Evolutionary conservation across 208 protist genomes (phyloP).

Genomic region (Leishmania mexicana): DNA sequence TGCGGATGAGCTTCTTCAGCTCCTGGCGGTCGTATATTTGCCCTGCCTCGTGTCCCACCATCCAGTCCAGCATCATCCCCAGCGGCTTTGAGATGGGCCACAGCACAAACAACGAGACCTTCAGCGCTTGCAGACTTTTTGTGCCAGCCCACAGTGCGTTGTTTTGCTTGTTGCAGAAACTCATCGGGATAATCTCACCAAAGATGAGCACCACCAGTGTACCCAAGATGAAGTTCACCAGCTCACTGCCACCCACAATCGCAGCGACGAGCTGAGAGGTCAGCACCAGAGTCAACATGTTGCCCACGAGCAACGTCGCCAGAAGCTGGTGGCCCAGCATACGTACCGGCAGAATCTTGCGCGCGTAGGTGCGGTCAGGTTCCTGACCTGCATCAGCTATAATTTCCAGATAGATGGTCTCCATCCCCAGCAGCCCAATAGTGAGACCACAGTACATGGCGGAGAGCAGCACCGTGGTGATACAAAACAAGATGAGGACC

Average conservation of each 20-base stretch:
- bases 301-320: constrained; percentile 72
- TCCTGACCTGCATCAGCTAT: constrained; percentile 70
- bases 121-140: constrained; percentile 57
- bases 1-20: constrained; percentile 69
- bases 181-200: constrained; percentile 83
- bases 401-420: constrained; percentile 78
- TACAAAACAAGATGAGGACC: constrained; percentile 45
- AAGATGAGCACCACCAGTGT: constrained; percentile 76
- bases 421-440: constrained; percentile 82
- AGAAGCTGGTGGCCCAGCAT: constrained; percentile 76
- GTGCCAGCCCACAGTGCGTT: constrained; percentile 65
- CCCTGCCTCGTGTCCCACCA: constrained; percentile 71
- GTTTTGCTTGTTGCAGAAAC: constrained; percentile 73
- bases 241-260: constrained; percentile 53
- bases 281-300: constrained; percentile 82
- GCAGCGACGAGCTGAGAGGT: constrained; percentile 84
- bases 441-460: constrained; percentile 87
- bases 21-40: constrained; percentile 82
- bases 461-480: constrained; percentile 52
- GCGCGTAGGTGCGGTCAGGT: constrained; percentile 72
- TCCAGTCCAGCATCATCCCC: constrained; percentile 71
- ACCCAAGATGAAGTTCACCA: constrained; percentile 75
- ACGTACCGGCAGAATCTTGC: constrained; percentile 70
- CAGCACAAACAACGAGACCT: constrained; percentile 65
- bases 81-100: constrained; percentile 78